phyloP scores from a whole-genome alignment of 2,329 filamentous ascomycete species.

The Fonsecaea nubica region DNA sequence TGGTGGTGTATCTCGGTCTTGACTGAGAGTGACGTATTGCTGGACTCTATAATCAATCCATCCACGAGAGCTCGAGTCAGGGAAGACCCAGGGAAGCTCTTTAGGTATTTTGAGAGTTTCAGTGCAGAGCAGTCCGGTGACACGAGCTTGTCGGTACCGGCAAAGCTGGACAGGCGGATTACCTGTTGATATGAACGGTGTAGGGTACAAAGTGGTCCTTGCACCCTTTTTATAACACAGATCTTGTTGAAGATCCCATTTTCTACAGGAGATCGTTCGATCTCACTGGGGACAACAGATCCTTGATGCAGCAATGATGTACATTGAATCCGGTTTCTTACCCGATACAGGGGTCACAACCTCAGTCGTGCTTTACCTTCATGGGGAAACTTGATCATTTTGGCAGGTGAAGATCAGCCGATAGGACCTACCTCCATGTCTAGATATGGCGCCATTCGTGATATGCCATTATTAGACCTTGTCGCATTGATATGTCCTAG shows the following conservation, averaged over 20 bases:
- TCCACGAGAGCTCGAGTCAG: constrained; percentile 24
- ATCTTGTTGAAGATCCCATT: background rate
- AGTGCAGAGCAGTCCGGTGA: background rate
- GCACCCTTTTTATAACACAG: background rate
- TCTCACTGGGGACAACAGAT: background rate
- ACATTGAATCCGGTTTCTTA: background rate
- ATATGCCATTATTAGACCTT: no score
- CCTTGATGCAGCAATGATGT: background rate
- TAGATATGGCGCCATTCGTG: no score
- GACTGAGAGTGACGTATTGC: constrained; percentile 26
- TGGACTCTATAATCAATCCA: constrained; percentile 27
- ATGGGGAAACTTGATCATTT: background rate
- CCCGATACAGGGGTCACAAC: background rate
- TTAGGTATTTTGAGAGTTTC: constrained; percentile 29
- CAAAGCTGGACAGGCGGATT: constrained; percentile 11
- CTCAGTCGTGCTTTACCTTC: background rate
- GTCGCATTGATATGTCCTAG: no score
- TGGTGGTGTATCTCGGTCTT: constrained; percentile 36
- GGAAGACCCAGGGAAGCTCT: constrained; percentile 30
- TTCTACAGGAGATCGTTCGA: background rate
- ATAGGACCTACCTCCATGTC: no score
- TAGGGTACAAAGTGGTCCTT: background rate
- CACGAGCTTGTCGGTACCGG: constrained; percentile 6
- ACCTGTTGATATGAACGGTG: constrained; percentile 14
- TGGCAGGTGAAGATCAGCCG: background rate